These are phyloP conservation scores for Coffea humblotiana DNA, from an alignment of 305 asterid genomes.

Conservation along the genomic window DNA sequence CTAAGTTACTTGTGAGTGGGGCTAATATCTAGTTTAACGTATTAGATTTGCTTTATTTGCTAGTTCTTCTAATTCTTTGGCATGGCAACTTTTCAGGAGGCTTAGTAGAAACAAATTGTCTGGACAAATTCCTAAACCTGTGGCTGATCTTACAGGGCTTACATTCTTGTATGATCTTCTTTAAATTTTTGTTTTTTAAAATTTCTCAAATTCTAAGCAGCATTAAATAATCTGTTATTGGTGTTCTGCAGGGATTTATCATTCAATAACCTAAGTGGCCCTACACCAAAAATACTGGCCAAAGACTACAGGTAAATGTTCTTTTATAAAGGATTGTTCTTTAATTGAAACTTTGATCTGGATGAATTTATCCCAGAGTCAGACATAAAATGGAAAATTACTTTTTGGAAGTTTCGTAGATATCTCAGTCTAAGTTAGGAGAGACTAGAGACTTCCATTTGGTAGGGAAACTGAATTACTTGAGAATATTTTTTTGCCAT, in stretches of 20 bases:
- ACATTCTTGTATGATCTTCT: slow-evolving; percentile 78
- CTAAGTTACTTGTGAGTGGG: slow-evolving; percentile 66
- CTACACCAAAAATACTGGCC: slow-evolving; percentile 73
- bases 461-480: neutral
- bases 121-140: slow-evolving; percentile 70
- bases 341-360: slow-evolving; percentile 2
- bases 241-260: slow-evolving; percentile 80
- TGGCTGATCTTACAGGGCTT: slow-evolving; percentile 82
- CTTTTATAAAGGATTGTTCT: slow-evolving; percentile 8
- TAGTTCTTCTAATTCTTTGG: slow-evolving; percentile 18
- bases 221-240: slow-evolving; percentile 13
- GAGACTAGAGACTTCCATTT: neutral
- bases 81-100: slow-evolving; percentile 52
- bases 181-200: slow-evolving; percentile 16
- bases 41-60: slow-evolving; percentile 16
- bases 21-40: slow-evolving; percentile 14
- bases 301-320: slow-evolving; percentile 76
- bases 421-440: neutral
- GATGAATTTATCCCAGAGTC: neutral
- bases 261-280: slow-evolving; percentile 82
- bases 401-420: neutral
- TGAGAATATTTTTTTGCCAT: neutral
- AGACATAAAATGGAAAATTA: neutral
- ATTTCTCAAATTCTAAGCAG: slow-evolving; percentile 2
- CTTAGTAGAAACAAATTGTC: slow-evolving; percentile 80